Conservation (phyloP, 768 basidiomycete species). For the Boletus reticuloceps region DNA sequence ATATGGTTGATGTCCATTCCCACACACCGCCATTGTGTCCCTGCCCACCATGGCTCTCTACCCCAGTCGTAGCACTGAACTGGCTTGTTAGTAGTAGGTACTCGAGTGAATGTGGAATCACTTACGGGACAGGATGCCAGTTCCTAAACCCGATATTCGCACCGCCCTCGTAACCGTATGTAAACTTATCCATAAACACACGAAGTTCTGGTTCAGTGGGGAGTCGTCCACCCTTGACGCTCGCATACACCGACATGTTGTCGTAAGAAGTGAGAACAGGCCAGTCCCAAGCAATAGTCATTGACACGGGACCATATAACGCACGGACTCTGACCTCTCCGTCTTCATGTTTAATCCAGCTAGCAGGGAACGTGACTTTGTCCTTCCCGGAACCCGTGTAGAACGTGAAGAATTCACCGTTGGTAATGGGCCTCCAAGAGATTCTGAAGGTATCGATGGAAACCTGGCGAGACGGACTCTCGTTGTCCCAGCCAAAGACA, state of each 20-base stretch:
- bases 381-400: constrained; percentile 46
- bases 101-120: constrained; percentile 7
- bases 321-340: constrained; percentile 63
- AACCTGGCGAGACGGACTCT: constrained; percentile 66
- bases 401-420: constrained; percentile 79
- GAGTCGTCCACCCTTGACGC: constrained; percentile 85
- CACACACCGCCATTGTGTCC: constrained; percentile 95
- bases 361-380: constrained; percentile 34
- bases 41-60: constrained; percentile 45
- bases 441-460: constrained; percentile 69
- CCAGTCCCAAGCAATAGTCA: constrained; percentile 81
- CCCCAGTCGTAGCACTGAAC: constrained; percentile 65
- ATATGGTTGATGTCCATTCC: constrained; percentile 92
- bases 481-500: constrained; percentile 95
- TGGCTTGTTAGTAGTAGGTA: neutral
- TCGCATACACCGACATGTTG: constrained; percentile 77
- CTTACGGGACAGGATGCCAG: constrained; percentile 93
- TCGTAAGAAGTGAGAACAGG: constrained; percentile 79
- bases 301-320: constrained; percentile 77
- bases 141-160: constrained; percentile 86
- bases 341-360: constrained; percentile 18
- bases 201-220: constrained; percentile 89
- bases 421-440: constrained; percentile 84
- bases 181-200: constrained; percentile 72
- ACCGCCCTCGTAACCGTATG: constrained; percentile 71